Percentiles rank a stretch among this genome's conserved stretches.
Conservation (phyloP, 1,139 yeast genomes). For the Eremothecium sinecaudum region DNA sequence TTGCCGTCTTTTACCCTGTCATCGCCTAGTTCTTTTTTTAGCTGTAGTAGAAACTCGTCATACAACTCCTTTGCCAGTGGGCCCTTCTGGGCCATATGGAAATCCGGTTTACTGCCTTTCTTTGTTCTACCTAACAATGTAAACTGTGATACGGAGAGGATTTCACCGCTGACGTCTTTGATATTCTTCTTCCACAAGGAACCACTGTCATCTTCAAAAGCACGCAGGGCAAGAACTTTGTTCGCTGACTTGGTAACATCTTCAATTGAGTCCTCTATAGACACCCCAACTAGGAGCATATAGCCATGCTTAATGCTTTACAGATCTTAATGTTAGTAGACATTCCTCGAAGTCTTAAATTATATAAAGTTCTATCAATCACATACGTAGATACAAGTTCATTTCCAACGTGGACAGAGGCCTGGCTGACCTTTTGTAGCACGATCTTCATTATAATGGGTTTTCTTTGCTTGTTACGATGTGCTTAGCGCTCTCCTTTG, state of each 20-base stretch:
- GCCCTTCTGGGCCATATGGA: constrained; percentile 82
- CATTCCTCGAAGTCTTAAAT: not conserved
- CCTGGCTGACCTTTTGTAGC: constrained; percentile 75
- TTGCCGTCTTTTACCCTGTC: constrained; percentile 72
- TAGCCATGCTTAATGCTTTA: constrained; percentile 61
- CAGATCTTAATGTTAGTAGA: constrained; percentile 6
- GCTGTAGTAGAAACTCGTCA: constrained; percentile 44
- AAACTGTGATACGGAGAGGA: constrained; percentile 74
- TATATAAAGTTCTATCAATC: constrained; percentile 1
- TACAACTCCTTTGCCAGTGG: constrained; percentile 60
- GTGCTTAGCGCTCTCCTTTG: too few species aligned
- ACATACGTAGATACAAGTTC: constrained; percentile 60
- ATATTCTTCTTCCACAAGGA: constrained; percentile 52
- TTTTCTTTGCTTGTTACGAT: too few species aligned
- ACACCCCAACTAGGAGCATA: constrained; percentile 74
- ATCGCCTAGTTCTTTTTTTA: constrained; percentile 48
- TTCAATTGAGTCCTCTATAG: constrained; percentile 61
- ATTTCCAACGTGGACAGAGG: constrained; percentile 76
- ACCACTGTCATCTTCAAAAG: constrained; percentile 56
- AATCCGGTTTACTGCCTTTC: constrained; percentile 91
- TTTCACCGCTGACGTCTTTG: constrained; percentile 47
- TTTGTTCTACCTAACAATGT: constrained; percentile 75
- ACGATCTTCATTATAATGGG: constrained; percentile 61
- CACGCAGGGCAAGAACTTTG: constrained; percentile 52
- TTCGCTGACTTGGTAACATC: constrained; percentile 63